phyloP scores from a whole-genome alignment of 2,329 filamentous ascomycete genomes.

The Exserohilum turcica region DNA sequence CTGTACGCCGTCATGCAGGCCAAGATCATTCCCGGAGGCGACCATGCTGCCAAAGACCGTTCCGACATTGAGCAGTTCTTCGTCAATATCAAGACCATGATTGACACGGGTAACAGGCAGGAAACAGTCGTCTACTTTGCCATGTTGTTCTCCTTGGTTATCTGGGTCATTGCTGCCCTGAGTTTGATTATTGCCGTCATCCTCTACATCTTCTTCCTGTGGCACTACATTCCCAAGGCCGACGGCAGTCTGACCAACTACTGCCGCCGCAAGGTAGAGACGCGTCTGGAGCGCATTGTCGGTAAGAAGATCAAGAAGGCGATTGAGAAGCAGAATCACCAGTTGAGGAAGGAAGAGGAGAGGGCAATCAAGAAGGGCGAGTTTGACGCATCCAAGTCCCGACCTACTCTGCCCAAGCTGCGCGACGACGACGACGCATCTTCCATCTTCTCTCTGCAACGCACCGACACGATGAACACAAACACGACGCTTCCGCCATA shows the following conservation, averaged over 20 bases:
- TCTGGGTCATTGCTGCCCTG: conserved; percentile 84
- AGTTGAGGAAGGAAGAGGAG: conserved; percentile 52
- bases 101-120: conserved; percentile 69
- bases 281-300: conserved; percentile 81
- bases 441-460: conserved; percentile 41
- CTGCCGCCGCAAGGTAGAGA: conserved; percentile 90
- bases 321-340: conserved; percentile 72
- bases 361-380: conserved; percentile 55
- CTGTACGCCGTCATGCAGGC: conserved; percentile 81
- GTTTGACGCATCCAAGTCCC: conserved; percentile 29
- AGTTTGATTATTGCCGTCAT: conserved; percentile 73
- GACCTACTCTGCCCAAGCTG: conserved; percentile 51
- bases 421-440: conserved; percentile 49
- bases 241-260: conserved; percentile 84
- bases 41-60: conserved; percentile 62
- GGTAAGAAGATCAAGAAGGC: conserved; percentile 86
- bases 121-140: conserved; percentile 83
- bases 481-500: conserved; percentile 50
- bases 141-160: conserved; percentile 89
- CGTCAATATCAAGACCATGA: conserved; percentile 75
- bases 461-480: conserved; percentile 39
- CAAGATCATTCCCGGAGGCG: conserved; percentile 68
- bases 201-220: conserved; percentile 87
- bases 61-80: conserved; percentile 77
- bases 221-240: conserved; percentile 82